A percentile compares a stretch with the other conserved stretches of the same genome.
These are phyloP conservation scores for Beauveria scarabaeidicola DNA, from an alignment of 2,329 filamentous ascomycete genomes.

Conservation along the genomic window DNA sequence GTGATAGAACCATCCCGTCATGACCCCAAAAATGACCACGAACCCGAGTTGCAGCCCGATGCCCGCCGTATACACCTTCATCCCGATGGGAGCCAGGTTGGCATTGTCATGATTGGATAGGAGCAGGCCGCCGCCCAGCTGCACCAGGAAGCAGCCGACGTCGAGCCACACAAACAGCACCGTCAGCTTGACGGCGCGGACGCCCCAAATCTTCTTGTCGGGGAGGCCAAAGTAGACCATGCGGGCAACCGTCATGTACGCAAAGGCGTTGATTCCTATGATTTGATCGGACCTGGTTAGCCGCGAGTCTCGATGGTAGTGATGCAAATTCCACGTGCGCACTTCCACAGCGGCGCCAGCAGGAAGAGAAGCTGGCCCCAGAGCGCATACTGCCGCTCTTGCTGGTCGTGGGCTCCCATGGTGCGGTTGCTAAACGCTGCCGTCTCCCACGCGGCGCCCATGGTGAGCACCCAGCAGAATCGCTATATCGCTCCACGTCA, in stretches of 20 bases:
- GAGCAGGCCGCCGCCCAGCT: slow-evolving; percentile 31
- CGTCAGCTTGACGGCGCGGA: slow-evolving; percentile 30
- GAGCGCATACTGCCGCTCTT: slow-evolving; percentile 24
- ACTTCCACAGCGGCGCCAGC: slow-evolving; percentile 32
- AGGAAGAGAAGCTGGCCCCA: slow-evolving; percentile 29
- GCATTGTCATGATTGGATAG: slow-evolving; percentile 22
- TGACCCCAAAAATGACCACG: slow-evolving; percentile 27
- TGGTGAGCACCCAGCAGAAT: slow-evolving; percentile 32
- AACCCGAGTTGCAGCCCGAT: slow-evolving; percentile 29
- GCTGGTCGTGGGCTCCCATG: slow-evolving; percentile 29
- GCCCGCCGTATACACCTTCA: slow-evolving; percentile 31
- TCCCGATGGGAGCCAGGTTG: slow-evolving; percentile 24
- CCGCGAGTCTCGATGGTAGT: neutral
- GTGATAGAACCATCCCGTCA: slow-evolving; percentile 29
- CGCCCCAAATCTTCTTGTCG: slow-evolving; percentile 26
- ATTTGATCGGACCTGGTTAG: neutral
- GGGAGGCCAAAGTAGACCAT: slow-evolving; percentile 31
- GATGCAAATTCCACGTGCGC: no score
- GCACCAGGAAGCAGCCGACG: slow-evolving; percentile 38
- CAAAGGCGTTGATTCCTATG: slow-evolving; percentile 34
- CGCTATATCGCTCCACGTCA: slow-evolving; percentile 15
- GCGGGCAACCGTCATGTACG: slow-evolving; percentile 35
- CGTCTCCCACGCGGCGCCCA: slow-evolving; percentile 31
- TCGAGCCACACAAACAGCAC: slow-evolving; percentile 40
- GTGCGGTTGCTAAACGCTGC: slow-evolving; percentile 29